Evolutionary conservation across 2,329 filamentous ascomycete genomes (phyloP).

Genomic region (Ophiostoma pallidulum): DNA sequence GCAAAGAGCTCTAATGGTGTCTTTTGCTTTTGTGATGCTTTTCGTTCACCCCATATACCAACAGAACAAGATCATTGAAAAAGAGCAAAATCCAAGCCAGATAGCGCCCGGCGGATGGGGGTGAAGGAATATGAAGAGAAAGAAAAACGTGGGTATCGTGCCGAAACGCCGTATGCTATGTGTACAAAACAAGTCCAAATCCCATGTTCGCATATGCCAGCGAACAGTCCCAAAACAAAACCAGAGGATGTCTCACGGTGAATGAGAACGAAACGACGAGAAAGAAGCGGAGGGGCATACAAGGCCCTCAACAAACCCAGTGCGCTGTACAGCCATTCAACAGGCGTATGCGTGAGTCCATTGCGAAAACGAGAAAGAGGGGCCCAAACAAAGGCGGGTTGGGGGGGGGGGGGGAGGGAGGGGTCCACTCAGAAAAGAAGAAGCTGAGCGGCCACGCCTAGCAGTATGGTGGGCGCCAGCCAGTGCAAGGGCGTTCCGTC

Average conservation of each 20-base stretch:
- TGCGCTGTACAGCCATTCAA: background rate
- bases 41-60: too few species aligned
- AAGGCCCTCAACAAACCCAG: background rate
- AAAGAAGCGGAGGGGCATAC: background rate
- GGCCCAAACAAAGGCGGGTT: background rate
- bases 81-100: background rate
- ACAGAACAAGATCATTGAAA: background rate
- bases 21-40: too few species aligned
- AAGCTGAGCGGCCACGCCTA: constrained; percentile 4
- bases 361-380: background rate
- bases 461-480: constrained; percentile 1
- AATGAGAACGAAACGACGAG: background rate
- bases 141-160: constrained; percentile 11
- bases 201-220: background rate
- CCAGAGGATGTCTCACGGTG: background rate
- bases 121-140: background rate
- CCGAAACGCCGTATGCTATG: constrained; percentile 5
- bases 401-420: background rate
- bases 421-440: background rate
- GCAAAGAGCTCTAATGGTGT: too few species aligned
- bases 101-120: background rate
- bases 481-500: background rate
- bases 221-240: background rate
- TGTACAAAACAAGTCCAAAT: background rate
- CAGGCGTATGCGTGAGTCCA: background rate